phyloP scores from a whole-genome alignment of 352 stramenopile genomes.

The Pythium graminicola region DNA sequence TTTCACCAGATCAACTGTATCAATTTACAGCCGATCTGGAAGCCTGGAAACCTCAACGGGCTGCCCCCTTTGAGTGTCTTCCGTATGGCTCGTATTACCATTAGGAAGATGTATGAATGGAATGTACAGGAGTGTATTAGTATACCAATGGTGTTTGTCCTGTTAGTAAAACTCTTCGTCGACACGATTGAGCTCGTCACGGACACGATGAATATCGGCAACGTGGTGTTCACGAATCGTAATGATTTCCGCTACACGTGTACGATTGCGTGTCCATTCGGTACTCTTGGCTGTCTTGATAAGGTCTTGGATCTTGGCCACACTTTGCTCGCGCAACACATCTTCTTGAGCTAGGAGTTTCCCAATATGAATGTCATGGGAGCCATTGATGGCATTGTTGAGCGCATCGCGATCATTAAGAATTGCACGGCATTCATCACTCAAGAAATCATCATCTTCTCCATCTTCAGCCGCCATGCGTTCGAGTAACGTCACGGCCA shows the following conservation, averaged over 20 bases:
- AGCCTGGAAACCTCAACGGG: constrained; percentile 6
- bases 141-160: no score
- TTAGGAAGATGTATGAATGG: no score
- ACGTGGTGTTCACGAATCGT: constrained; percentile 69
- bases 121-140: no score
- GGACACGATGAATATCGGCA: constrained; percentile 47
- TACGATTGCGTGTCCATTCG: constrained; percentile 71
- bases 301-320: constrained; percentile 60
- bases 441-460: constrained; percentile 74
- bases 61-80: neutral
- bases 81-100: constrained; percentile 21
- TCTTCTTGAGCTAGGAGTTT: constrained; percentile 86
- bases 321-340: constrained; percentile 70
- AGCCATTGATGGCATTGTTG: constrained; percentile 86
- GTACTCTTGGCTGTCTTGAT: constrained; percentile 53
- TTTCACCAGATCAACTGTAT: constrained; percentile 8
- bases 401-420: constrained; percentile 76
- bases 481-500: constrained; percentile 68
- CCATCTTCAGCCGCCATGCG: constrained; percentile 69
- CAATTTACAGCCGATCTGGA: constrained; percentile 13
- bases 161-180: constrained; percentile 78
- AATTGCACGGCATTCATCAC: constrained; percentile 72
- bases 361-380: constrained; percentile 89
- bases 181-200: constrained; percentile 68
- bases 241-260: constrained; percentile 64